Evolutionary conservation across 805 yeast genomes (phyloP).

Genomic region (Lachancea quebecensis): DNA sequence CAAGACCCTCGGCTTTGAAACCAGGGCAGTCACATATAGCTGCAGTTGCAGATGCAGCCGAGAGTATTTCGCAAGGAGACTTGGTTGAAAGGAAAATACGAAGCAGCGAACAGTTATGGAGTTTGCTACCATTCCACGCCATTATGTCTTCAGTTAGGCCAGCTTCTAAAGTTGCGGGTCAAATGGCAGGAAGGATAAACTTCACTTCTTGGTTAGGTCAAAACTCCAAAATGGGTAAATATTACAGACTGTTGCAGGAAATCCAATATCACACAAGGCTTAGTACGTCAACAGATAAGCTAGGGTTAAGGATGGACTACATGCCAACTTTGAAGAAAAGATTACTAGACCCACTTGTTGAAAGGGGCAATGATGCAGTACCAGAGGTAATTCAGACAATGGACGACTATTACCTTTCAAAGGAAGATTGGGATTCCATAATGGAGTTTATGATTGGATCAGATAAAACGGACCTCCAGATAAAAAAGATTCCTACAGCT

Average conservation of each 20-base stretch:
- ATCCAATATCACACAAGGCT: constrained; percentile 81
- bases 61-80: constrained; percentile 80
- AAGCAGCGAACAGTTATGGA: constrained; percentile 91
- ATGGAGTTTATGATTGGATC: constrained; percentile 79
- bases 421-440: constrained; percentile 86
- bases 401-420: constrained; percentile 82
- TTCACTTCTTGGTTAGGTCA: constrained; percentile 89
- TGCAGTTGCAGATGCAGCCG: constrained; percentile 72
- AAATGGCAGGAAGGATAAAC: constrained; percentile 57
- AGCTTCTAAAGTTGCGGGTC: constrained; percentile 66
- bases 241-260: constrained; percentile 72
- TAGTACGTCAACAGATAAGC: constrained; percentile 67
- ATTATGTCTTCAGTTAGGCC: constrained; percentile 81
- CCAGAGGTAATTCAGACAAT: constrained; percentile 56
- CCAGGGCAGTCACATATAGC: constrained; percentile 48
- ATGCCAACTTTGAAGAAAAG: constrained; percentile 55
- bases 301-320: constrained; percentile 69
- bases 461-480: constrained; percentile 36
- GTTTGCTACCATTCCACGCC: constrained; percentile 86
- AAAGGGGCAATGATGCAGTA: constrained; percentile 56
- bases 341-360: constrained; percentile 52
- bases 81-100: constrained; percentile 74
- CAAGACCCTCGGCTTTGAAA: constrained; percentile 47
- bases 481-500: constrained; percentile 66
- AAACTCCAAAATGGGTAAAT: constrained; percentile 76